phyloP scores from a whole-genome alignment of 495 filamentous ascomycete species.

The Lasiosphaeria miniovina region DNA sequence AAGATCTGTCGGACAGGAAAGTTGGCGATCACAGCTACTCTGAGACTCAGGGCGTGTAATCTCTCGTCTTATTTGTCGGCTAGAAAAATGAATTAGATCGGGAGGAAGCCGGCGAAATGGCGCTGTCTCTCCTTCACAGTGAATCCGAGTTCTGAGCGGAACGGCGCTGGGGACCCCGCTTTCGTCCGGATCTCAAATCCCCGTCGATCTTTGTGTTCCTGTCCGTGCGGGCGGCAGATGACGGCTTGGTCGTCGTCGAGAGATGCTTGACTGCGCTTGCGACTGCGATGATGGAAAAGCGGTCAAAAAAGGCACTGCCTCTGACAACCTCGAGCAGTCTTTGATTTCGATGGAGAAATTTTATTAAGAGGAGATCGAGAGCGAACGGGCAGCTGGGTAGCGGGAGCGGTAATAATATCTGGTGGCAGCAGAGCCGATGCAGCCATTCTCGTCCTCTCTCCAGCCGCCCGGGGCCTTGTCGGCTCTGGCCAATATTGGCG shows the following conservation, averaged over 20 bases:
- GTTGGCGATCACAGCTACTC: not conserved
- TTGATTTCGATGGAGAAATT: slow-evolving; percentile 4
- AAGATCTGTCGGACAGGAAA: not conserved
- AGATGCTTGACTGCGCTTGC: not conserved
- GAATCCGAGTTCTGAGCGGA: not conserved
- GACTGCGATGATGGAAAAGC: not conserved
- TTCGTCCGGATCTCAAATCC: slow-evolving; percentile 16
- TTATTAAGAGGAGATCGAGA: slow-evolving; percentile 12
- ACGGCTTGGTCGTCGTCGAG: not conserved
- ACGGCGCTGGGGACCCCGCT: slow-evolving; percentile 13
- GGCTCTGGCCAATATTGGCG: slow-evolving; percentile 23
- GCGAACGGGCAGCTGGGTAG: slow-evolving; percentile 8
- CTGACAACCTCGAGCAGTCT: not conserved
- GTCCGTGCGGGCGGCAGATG: slow-evolving; percentile 18
- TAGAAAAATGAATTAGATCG: not conserved
- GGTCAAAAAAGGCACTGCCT: slow-evolving; percentile 11
- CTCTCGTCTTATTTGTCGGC: not conserved
- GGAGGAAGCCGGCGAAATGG: not conserved
- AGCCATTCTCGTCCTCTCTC: slow-evolving; percentile 25
- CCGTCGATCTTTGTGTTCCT: slow-evolving; percentile 17
- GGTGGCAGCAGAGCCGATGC: slow-evolving; percentile 13
- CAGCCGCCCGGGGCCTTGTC: slow-evolving; percentile 28
- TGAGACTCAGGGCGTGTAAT: not conserved
- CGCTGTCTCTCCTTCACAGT: not conserved
- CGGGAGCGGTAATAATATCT: slow-evolving; percentile 30